Evolutionary conservation across 2,329 filamentous ascomycete species (phyloP), one percentile per base, ranked within the genome.

Genomic region (Macroventuria anomochaeta): DNA sequence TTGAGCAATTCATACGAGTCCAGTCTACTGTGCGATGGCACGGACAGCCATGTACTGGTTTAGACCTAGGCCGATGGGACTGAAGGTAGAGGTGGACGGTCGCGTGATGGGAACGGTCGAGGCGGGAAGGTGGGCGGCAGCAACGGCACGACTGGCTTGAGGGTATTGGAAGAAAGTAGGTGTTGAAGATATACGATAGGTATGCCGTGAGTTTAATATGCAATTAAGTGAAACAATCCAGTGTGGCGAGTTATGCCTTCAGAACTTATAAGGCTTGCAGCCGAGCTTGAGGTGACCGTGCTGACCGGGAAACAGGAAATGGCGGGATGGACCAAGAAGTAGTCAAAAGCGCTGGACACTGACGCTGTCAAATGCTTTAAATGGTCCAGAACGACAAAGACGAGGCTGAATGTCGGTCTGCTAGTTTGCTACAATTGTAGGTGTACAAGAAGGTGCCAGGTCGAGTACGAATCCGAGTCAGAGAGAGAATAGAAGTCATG

Each of bases 1-100:
- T 61, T 70, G 67, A 63, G 49, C 67, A 63, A 71, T 68, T 75
- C 73, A 76, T 76, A 59, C 66, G 71, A 65, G 46, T 61, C 39
- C 49, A 32, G 25, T 55, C 13, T 58, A 36, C 53, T 52, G 49
- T 57, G 47, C 46, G 51, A 46, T 57, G 43, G 55, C 59, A 55
- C 41, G 49, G 44, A 40, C 51, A 53, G 63, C 62, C 66, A 68
- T 67, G 40, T 64, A 64, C 60, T 59, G 48, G 42, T 36, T 33
- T 41, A 55, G 17, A 33, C 28, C 51, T 39, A 39, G 47, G 21
- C 1, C 18, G 52, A 32, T 43, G 46, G 53, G 53, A 33, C 40
- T 52, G 46, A 20, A 38, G 41, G 47, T 25, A 39, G 28, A 39
- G 38, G 46, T 31, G 34, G 38, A 43, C 50, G 37, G 51, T 53